Conservation (phyloP, 1,284 basidiomycete species). For the Rhizopogon hawkerae region DNA sequence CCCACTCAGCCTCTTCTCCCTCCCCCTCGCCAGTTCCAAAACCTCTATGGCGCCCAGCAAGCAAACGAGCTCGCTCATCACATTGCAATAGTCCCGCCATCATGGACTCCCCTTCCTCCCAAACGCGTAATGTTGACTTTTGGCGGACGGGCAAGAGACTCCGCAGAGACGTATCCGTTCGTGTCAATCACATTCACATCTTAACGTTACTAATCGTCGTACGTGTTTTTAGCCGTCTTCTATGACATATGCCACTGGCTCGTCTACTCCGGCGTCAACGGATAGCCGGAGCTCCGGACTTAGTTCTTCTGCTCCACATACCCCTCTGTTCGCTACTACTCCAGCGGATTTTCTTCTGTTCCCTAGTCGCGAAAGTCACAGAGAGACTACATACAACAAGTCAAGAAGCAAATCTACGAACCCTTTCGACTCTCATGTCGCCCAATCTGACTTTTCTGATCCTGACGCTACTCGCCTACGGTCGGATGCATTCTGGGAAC, state of each 20-base stretch:
- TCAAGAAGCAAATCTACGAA: constrained; percentile 13
- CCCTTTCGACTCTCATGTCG: constrained; percentile 13
- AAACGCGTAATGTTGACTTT: constrained; percentile 44
- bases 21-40: constrained; percentile 30
- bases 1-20: constrained; percentile 45
- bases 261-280: constrained; percentile 23
- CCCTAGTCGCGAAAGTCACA: constrained; percentile 24
- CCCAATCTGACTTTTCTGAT: constrained; percentile 16
- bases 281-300: constrained; percentile 24
- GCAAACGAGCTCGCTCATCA: constrained; percentile 41
- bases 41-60: constrained; percentile 32
- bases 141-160: constrained; percentile 48
- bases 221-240: constrained; percentile 12
- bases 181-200: constrained; percentile 13
- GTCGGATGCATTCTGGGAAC: constrained; percentile 55
- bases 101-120: constrained; percentile 31
- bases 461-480: constrained; percentile 41
- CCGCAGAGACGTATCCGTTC: constrained; percentile 39
- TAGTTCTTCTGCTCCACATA: constrained; percentile 22
- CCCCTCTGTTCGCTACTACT: constrained; percentile 40
- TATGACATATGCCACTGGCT: constrained; percentile 13
- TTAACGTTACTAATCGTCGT: background rate
- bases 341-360: constrained; percentile 56
- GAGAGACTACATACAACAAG: constrained; percentile 14
- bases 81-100: constrained; percentile 27